These are phyloP conservation scores for Saksenaea oblongispora DNA, from an alignment of 371 early-diverging fungal species.

Conservation along the genomic window DNA sequence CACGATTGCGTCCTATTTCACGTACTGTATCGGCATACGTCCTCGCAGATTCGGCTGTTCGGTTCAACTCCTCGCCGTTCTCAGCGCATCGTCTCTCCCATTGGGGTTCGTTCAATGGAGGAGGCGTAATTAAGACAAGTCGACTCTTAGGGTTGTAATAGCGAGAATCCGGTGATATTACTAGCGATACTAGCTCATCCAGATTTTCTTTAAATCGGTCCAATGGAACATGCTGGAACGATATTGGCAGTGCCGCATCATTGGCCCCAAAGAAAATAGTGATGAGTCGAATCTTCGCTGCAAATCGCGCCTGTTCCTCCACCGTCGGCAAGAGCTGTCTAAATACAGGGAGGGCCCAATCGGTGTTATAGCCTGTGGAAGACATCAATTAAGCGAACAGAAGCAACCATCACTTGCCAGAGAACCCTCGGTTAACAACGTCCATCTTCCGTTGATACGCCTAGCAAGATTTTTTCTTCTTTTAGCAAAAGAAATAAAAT, in stretches of 20 bases:
- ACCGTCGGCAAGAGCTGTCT: conserved; percentile 54
- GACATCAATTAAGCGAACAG: background rate
- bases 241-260: conserved; percentile 65
- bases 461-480: conserved; percentile 15
- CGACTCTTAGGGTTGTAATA: conserved; percentile 57
- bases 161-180: conserved; percentile 53
- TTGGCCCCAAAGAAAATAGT: conserved; percentile 86
- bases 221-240: conserved; percentile 69
- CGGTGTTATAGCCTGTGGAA: conserved; percentile 70
- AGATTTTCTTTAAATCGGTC: conserved; percentile 62
- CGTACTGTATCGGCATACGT: conserved; percentile 64
- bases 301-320: conserved; percentile 27
- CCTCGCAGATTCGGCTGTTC: conserved; percentile 44
- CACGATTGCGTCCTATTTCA: conserved; percentile 45
- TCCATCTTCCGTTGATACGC: conserved; percentile 75
- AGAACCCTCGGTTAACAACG: conserved; percentile 79
- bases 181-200: conserved; percentile 47
- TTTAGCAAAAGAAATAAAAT: background rate
- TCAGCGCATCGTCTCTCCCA: conserved; percentile 47
- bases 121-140: conserved; percentile 77
- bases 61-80: conserved; percentile 43
- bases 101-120: conserved; percentile 64
- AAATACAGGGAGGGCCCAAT: conserved; percentile 65
- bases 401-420: conserved; percentile 42
- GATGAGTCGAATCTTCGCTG: conserved; percentile 54